Evolutionary conservation across 2,329 filamentous ascomycete genomes (phyloP).

Genomic region (Phoma sp.): DNA sequence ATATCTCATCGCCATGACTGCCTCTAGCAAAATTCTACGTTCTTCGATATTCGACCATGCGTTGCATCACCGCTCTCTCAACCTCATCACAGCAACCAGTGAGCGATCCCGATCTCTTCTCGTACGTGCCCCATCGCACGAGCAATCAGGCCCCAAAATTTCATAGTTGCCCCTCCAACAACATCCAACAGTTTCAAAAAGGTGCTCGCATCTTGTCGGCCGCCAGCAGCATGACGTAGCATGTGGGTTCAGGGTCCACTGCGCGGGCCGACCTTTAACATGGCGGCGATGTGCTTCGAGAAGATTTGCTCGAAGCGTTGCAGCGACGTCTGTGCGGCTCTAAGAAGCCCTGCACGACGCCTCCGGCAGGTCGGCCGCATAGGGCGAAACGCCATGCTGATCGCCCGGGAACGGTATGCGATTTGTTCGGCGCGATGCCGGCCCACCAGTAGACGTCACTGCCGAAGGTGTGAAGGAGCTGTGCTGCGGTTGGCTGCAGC

Average conservation of each 20-base stretch:
- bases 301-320: conserved; percentile 15
- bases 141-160: conserved; percentile 18
- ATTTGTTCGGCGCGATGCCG: conserved; percentile 28
- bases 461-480: conserved; percentile 8
- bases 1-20: conserved; percentile 11
- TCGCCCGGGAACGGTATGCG: conserved; percentile 1
- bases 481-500: conserved; percentile 19
- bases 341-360: conserved; percentile 12
- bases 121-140: conserved; percentile 22
- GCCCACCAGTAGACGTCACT: conserved; percentile 29
- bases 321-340: conserved; percentile 17
- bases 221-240: conserved; percentile 36
- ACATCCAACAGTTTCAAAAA: conserved; percentile 43
- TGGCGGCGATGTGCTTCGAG: conserved; percentile 10
- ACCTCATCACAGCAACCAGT: conserved; percentile 11
- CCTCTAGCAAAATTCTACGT: conserved; percentile 27
- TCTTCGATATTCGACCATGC: conserved; percentile 14
- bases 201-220: conserved; percentile 16
- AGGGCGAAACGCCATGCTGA: conserved; percentile 11
- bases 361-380: conserved; percentile 8
- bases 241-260: conserved; percentile 36
- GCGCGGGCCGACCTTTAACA: conserved; percentile 19
- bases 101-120: conserved; percentile 30
- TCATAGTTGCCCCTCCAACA: conserved; percentile 29
- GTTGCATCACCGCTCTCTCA: conserved; percentile 16